Conservation (phyloP, 768 basidiomycete genomes). For the Psilocybe sp. region DNA sequence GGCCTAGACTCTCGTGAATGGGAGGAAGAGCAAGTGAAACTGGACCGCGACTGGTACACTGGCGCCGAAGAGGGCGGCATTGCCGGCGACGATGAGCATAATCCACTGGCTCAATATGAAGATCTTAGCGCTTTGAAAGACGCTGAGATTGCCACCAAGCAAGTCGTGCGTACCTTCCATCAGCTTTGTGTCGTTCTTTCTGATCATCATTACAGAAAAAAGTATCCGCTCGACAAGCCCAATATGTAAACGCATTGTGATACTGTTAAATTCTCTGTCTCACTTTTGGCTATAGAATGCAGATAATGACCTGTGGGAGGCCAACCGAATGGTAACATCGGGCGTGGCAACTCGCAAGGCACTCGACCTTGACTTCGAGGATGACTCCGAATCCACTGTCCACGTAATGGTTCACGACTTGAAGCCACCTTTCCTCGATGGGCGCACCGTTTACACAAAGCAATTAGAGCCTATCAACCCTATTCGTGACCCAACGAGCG, state of each 20-base stretch:
- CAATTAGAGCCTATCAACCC: constrained; percentile 98
- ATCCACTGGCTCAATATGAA: constrained; percentile 91
- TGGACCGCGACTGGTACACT: constrained; percentile 97
- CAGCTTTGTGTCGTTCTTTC: not conserved
- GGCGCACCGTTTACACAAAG: constrained; percentile 92
- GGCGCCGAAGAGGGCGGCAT: constrained; percentile 86
- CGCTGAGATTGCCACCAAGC: constrained; percentile 73
- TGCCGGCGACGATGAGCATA: constrained; percentile 88
- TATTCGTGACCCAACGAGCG: constrained; percentile 88
- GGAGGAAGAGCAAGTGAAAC: constrained; percentile 92
- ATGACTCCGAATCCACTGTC: constrained; percentile 93
- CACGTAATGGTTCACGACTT: constrained; percentile 97
- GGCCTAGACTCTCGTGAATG: constrained; percentile 83
- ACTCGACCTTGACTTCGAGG: constrained; percentile 93
- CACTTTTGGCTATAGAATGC: constrained; percentile 62
- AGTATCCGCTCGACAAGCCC: constrained; percentile 91
- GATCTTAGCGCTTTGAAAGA: constrained; percentile 70
- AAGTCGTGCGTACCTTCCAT: constrained; percentile 48
- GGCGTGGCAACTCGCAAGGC: constrained; percentile 86
- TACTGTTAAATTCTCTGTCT: not conserved
- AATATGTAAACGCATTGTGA: constrained; percentile 66
- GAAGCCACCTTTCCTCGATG: constrained; percentile 97
- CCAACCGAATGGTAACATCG: constrained; percentile 95
- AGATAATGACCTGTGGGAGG: constrained; percentile 98
- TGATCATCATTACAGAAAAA: constrained; percentile 55